Evolutionary conservation across 2,329 filamentous ascomycete genomes (phyloP).

Genomic region (Iodosphaeria phyllophila): DNA sequence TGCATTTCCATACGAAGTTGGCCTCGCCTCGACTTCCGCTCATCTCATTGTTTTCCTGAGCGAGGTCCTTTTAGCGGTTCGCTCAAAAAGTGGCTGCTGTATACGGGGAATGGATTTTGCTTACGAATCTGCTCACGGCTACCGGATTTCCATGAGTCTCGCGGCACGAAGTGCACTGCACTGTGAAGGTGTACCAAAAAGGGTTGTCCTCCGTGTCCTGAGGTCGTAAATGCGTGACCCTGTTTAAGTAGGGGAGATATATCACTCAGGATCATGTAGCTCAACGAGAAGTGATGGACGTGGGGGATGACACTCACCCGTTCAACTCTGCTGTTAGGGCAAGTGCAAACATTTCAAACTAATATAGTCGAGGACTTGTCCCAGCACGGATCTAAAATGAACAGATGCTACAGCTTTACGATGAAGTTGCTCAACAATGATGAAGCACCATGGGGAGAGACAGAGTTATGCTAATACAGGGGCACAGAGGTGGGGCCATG

Average conservation of each 20-base stretch:
- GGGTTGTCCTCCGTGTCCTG: constrained; percentile 63
- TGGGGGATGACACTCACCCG: constrained; percentile 37
- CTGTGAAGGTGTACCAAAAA: constrained; percentile 96
- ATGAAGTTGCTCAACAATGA: too few species aligned
- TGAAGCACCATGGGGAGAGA: too few species aligned
- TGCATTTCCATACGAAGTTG: constrained; percentile 99
- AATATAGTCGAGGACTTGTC: too few species aligned
- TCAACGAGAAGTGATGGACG: too few species aligned
- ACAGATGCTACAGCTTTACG: too few species aligned
- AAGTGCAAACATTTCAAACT: constrained; percentile 57
- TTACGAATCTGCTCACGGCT: constrained; percentile 72
- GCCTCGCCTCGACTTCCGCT: constrained; percentile 88
- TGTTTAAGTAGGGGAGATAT: constrained; percentile 21
- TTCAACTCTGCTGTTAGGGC: constrained; percentile 48
- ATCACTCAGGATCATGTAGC: too few species aligned
- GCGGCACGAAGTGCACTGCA: constrained; percentile 94
- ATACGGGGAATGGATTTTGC: constrained; percentile 10
- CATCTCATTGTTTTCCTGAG: constrained; percentile 72
- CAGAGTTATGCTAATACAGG: too few species aligned
- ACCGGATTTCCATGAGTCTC: constrained; percentile 80
- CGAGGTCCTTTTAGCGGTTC: constrained; percentile 1
- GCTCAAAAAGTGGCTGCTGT: too few species aligned
- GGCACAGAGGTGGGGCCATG: too few species aligned
- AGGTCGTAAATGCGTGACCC: constrained; percentile 78
- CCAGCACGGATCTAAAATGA: too few species aligned